Evolutionary conservation across 2,329 filamentous ascomycete genomes (phyloP).

Genomic region (Grosmannia serpens): DNA sequence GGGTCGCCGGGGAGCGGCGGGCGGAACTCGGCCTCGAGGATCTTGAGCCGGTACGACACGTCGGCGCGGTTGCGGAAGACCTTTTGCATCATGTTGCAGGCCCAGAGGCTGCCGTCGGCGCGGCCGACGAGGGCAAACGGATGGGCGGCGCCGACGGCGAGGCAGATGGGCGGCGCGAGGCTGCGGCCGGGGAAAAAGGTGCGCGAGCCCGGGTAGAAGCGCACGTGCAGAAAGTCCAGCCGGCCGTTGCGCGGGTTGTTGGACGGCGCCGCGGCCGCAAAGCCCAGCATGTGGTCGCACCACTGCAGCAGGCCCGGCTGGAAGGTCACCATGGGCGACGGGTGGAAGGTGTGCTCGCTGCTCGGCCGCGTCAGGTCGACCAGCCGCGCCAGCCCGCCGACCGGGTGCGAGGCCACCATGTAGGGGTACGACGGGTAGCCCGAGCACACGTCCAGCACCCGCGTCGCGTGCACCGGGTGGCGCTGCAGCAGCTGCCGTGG

Average conservation of each 20-base stretch:
- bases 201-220: slow-evolving; percentile 40
- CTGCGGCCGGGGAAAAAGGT: slow-evolving; percentile 33
- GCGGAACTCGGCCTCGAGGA: slow-evolving; percentile 45
- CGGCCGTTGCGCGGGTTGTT: slow-evolving; percentile 40
- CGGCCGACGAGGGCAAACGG: slow-evolving; percentile 39
- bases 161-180: slow-evolving; percentile 31
- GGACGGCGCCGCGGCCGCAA: slow-evolving; percentile 39
- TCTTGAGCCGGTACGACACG: slow-evolving; percentile 26
- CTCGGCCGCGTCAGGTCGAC: slow-evolving; percentile 41
- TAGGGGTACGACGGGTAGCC: slow-evolving; percentile 46
- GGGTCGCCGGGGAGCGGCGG: slow-evolving; percentile 14
- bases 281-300: slow-evolving; percentile 44
- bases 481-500: slow-evolving; percentile 38
- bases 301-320: slow-evolving; percentile 43
- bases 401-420: slow-evolving; percentile 40
- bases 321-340: slow-evolving; percentile 36
- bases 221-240: slow-evolving; percentile 40
- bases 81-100: slow-evolving; percentile 31
- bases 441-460: slow-evolving; percentile 42
- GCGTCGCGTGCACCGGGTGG: slow-evolving; percentile 40
- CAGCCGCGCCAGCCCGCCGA: slow-evolving; percentile 41
- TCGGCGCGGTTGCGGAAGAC: slow-evolving; percentile 29
- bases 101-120: slow-evolving; percentile 30
- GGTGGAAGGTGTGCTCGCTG: slow-evolving; percentile 41
- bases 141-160: slow-evolving; percentile 38